A percentile compares a stretch with the other conserved stretches of the same genome.
Conservation (phyloP, 345 rosid genomes). For the Arabidopsis suecica region DNA sequence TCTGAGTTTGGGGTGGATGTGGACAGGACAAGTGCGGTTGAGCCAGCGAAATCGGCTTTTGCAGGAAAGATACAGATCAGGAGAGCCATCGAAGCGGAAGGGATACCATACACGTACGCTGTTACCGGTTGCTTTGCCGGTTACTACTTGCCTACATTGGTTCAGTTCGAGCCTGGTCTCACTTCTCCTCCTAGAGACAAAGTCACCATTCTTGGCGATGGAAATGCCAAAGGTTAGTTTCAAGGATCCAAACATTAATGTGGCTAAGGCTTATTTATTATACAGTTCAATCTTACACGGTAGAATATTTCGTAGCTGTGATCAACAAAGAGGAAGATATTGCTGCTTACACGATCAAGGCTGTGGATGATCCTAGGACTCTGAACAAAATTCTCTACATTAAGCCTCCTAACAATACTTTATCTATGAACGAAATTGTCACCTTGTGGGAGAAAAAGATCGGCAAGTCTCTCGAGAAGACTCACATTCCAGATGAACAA, state of each 20-base stretch:
- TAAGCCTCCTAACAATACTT: slow-evolving; percentile 58
- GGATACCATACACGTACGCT: slow-evolving; percentile 63
- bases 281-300: neutral
- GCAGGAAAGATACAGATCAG: slow-evolving; percentile 54
- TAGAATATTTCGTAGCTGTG: slow-evolving; percentile 46
- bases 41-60: slow-evolving; percentile 58
- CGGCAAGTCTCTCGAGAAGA: slow-evolving; percentile 61
- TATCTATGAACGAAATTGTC: slow-evolving; percentile 66
- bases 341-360: slow-evolving; percentile 58
- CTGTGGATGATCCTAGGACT: slow-evolving; percentile 68
- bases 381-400: slow-evolving; percentile 64
- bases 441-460: slow-evolving; percentile 77
- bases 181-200: slow-evolving; percentile 70
- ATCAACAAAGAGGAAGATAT: slow-evolving; percentile 66
- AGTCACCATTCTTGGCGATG: slow-evolving; percentile 62
- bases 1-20: slow-evolving; percentile 71
- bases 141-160: slow-evolving; percentile 52
- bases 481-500: slow-evolving; percentile 59
- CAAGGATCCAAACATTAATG: neutral
- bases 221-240: slow-evolving; percentile 57
- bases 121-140: slow-evolving; percentile 56
- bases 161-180: slow-evolving; percentile 54
- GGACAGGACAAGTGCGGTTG: slow-evolving; percentile 58
- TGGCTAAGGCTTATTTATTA: neutral
- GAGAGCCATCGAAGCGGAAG: slow-evolving; percentile 58